Evolutionary conservation across 352 stramenopile genomes (phyloP), one percentile per base, ranked within the genome.

Genomic region (Pythium brachiatum): DNA sequence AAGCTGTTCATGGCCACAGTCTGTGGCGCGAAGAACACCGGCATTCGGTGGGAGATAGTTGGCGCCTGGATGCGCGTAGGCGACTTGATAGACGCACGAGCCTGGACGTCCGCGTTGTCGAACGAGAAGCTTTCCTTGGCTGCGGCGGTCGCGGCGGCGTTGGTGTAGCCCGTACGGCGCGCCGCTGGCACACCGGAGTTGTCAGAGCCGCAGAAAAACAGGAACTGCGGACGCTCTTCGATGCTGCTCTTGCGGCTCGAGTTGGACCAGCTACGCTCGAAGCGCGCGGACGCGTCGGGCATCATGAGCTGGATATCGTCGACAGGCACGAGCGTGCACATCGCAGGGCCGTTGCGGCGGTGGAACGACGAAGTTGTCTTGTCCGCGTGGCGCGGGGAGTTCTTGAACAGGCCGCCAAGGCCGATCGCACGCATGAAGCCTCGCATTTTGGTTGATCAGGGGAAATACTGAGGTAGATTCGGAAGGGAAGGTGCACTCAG

Each of bases 121-220:
- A 52, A 62, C 48, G 55, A 55, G 8, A 63, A 61, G 20, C 60
- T 23, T 7, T 51, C 46, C 12, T 7, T 39, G 46, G 25, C 16
- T 18, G 13, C 18, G 5, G 29, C 12, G n/a, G 43, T n/a, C 32
- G 59, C 51, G 8, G 53, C 25, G 31, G 43, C 26, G 57, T 62
- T 29, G 57, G 43, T 23, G 53, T 53, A 38, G 50, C 50, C 52
- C 1, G 41, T 27, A 38, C 57, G 57, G 15, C 51, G 63, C 21
- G 39, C 46, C 32, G 64, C 53, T 15, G 66, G 25, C 13, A 64
- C 34, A 6, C 34, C 43, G 21, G 63, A 65, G 21, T 68, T 74
- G 44, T 91, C 82, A n/a, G 69, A 79, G 39, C 82, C 82, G 38
- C 79, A 89, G 68, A 91, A 91, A 73, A 91, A 88, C 62, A 89